These are phyloP conservation scores for Rosa rugosa DNA, from an alignment of 306 rosid genomes.

Conservation along the genomic window DNA sequence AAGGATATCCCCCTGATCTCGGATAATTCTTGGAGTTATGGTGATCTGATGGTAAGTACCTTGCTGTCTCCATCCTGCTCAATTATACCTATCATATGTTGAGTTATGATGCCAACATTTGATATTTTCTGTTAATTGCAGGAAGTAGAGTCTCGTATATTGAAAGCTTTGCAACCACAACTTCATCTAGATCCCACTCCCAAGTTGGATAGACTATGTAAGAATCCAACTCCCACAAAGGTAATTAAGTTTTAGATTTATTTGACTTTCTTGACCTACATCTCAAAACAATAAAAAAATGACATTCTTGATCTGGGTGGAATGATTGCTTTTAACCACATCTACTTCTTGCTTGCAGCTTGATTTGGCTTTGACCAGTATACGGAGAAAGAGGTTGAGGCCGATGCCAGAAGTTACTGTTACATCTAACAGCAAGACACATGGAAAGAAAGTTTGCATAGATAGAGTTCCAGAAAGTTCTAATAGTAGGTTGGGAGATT, in stretches of 20 bases:
- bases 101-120: conserved; percentile 25
- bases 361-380: conserved; percentile 43
- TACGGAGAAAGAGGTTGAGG: conserved; percentile 71
- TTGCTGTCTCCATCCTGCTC: conserved; percentile 22
- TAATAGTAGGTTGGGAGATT: conserved; percentile 57
- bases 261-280: conserved; percentile 14
- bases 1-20: conserved; percentile 89
- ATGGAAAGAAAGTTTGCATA: conserved; percentile 79
- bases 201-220: conserved; percentile 70
- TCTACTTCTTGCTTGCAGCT: conserved; percentile 57
- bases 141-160: conserved; percentile 87
- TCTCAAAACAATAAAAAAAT: neutral
- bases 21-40: conserved; percentile 91
- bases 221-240: conserved; percentile 60
- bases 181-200: conserved; percentile 87
- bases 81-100: conserved; percentile 27
- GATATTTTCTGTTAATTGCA: conserved; percentile 33
- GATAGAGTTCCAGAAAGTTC: conserved; percentile 72
- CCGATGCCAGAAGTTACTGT: conserved; percentile 75
- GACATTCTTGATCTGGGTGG: conserved; percentile 18
- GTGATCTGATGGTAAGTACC: conserved; percentile 87
- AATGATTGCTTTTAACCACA: conserved; percentile 33
- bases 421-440: conserved; percentile 57
- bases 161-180: conserved; percentile 85
- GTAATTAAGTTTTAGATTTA: conserved; percentile 41